These are phyloP conservation scores for Nepenthes alata DNA, from an alignment of 179 eudicot genomes.

Conservation along the genomic window DNA sequence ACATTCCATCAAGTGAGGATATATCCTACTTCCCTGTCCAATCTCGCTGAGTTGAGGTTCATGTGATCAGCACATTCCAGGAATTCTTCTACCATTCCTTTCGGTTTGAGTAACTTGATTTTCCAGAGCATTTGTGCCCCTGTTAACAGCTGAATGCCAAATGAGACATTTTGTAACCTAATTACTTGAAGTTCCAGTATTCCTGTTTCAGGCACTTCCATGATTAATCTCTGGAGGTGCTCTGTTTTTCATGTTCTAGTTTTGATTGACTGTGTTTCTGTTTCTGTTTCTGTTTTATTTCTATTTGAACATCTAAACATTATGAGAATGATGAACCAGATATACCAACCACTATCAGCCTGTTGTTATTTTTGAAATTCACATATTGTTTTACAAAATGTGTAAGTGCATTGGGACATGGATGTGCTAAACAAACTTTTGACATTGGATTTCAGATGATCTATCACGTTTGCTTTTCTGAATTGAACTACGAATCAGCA, in stretches of 20 bases:
- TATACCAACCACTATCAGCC: too few relatives aligned
- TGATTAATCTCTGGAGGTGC: not conserved
- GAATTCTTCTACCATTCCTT: not conserved
- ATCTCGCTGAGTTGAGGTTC: slow-evolving; percentile 11
- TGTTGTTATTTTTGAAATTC: too few relatives aligned
- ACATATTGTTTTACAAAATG: too few relatives aligned
- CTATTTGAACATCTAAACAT: not conserved
- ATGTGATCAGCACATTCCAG: not conserved
- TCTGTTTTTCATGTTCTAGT: too few relatives aligned
- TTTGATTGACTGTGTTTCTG: too few relatives aligned
- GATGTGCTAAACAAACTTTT: too few relatives aligned
- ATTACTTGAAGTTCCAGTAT: not conserved
- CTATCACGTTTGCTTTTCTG: too few relatives aligned
- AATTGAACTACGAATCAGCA: too few relatives aligned
- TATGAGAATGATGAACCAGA: too few relatives aligned
- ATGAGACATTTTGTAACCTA: slow-evolving; percentile 1
- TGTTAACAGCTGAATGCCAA: slow-evolving; percentile 10
- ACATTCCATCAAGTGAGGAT: slow-evolving; percentile 18
- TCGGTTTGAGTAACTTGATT: slow-evolving; percentile 8
- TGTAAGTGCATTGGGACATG: too few relatives aligned
- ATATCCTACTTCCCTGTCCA: slow-evolving; percentile 13
- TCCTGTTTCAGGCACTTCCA: not conserved
- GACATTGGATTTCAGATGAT: too few relatives aligned
- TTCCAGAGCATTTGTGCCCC: slow-evolving; percentile 9
- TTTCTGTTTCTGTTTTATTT: too few relatives aligned